Evolutionary conservation across 2,329 filamentous ascomycete species (phyloP), one percentile per base, ranked within the genome.

Genomic region (Fusarium austroafricanum): DNA sequence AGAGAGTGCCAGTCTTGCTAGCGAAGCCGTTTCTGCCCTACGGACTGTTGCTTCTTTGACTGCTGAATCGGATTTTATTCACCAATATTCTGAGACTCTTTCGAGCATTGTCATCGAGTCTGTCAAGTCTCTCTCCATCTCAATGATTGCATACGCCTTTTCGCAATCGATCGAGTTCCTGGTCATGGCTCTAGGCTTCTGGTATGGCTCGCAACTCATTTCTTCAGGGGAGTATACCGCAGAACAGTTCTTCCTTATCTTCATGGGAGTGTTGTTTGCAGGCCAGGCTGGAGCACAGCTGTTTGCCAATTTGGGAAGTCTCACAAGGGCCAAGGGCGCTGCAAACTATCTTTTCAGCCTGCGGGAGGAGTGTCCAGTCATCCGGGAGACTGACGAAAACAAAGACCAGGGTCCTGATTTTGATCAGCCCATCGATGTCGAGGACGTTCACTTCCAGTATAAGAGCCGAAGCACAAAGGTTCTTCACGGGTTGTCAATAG

Each of bases 261-360:
- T 83, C 38, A 78, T 81, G 68, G 79, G 80, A 2, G 71, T 81
- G 1, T 67, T 83, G 2, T 81, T 77, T 51, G 73, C 73, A 4
- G 75, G 71, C 0, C 68, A 79, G 75, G 70, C 75, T 11, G 76
- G 75, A 0, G 70, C 66, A 0, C 73, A 76, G 26, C 46, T 81
- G 9, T 81, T 81, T 57, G 70, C 77, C 14, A 81, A 82, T 64
- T 78, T 82, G 2, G 80, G 49, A 72, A 52, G 81, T 60, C 79
- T 86, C 39, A 84, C 83, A 31, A 83, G 83, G 65, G 82, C 79
- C 0, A 76, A 75, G 20, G 72, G 76, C 7, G 78, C 80, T 2
- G 81, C 79, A 11, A 84, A 83, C 65, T 83, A 83, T 67, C 78
- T 83, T 51, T 73, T 82, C 61, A 80, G 79, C 76, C 73, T 83